Evolutionary conservation across 2,329 filamentous ascomycete genomes (phyloP), one percentile per base, ranked within the genome.

Genomic region (Diaporthe ampelina): DNA sequence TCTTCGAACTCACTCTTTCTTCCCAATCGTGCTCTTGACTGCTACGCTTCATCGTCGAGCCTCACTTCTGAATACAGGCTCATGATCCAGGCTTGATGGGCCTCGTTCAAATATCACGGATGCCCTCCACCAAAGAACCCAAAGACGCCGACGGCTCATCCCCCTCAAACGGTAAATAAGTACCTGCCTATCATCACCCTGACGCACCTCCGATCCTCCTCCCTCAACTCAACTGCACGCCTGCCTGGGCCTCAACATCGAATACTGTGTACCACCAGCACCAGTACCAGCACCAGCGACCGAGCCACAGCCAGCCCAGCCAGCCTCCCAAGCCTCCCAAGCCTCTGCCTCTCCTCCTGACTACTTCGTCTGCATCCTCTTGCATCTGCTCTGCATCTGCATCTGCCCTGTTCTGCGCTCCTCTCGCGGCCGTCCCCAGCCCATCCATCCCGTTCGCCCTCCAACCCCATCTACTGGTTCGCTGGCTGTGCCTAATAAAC

Each of bases 121-220:
- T 76, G 74, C 45, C 74, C 54, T 76, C 69, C 29, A 68, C 63
- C 74, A 74, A 74, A 71, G 72, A 70, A 63, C 17, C 68, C 50
- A 57, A 37, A 72, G 74, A 76, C 74, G 61, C 74, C 74, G 67
- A 75, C 74, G 72, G 74, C 72, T 69, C 72, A 52, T 72, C 68
- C 59, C 68, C 74, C 32, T 72, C 74, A 29, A 72, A 74, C 74
- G 74, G 74, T 76, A 76, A 76, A 74, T 76, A 74, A 72, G 57
- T 59, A 57, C 70, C 63, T 68, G 59, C 40, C 59, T 63, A 45
- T 45, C 59, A 67, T 19, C 40, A 19, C 48, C 57, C 58, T 21
- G 45, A 63, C 69, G 45, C 57, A 63, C 35, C 17, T 63, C 57
- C 45, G 24, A 61, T 63, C 70, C 57, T 56, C 57, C 57, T 71